A percentile compares a stretch with the other conserved stretches of the same genome.
Evolutionary conservation across 345 rosid genomes (phyloP).

Genomic region (Clausena lansium): DNA sequence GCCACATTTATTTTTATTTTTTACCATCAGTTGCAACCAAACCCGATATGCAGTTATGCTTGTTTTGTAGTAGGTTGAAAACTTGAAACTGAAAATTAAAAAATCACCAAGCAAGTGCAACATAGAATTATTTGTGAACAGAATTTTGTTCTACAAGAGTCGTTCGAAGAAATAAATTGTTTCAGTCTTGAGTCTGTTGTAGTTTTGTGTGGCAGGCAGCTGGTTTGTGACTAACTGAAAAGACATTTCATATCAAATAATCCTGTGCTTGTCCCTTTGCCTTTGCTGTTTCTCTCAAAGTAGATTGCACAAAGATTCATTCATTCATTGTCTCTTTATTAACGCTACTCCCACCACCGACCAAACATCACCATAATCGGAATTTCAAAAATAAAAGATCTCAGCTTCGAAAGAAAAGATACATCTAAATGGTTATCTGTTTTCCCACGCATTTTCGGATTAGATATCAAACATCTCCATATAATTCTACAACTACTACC

Average conservation of each 20-base stretch:
- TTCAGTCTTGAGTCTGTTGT: not conserved
- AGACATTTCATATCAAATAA: slow-evolving; percentile 15
- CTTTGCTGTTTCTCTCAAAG: slow-evolving; percentile 12
- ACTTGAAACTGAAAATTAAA: not conserved
- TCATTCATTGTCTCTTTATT: not conserved
- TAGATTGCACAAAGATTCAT: slow-evolving; percentile 26
- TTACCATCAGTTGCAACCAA: no score
- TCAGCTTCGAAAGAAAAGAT: no score
- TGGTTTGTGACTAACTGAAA: not conserved
- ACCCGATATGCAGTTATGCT: not conserved
- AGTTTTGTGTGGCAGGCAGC: not conserved
- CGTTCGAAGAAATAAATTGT: not conserved
- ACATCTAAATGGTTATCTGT: no score
- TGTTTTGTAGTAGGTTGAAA: not conserved
- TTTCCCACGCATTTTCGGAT: no score
- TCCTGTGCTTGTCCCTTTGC: slow-evolving; percentile 12
- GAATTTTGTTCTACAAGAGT: not conserved
- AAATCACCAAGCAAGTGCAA: not conserved
- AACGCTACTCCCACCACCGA: not conserved
- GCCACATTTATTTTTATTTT: not conserved
- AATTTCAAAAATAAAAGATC: not conserved
- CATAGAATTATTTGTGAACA: not conserved
- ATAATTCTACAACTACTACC: no score
- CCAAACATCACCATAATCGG: not conserved
- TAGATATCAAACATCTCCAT: no score